Percentiles rank a stretch among this genome's conserved stretches.
These are phyloP conservation scores for Herpetomonas tarakana DNA, from an alignment of 208 protist species.

Conservation along the genomic window DNA sequence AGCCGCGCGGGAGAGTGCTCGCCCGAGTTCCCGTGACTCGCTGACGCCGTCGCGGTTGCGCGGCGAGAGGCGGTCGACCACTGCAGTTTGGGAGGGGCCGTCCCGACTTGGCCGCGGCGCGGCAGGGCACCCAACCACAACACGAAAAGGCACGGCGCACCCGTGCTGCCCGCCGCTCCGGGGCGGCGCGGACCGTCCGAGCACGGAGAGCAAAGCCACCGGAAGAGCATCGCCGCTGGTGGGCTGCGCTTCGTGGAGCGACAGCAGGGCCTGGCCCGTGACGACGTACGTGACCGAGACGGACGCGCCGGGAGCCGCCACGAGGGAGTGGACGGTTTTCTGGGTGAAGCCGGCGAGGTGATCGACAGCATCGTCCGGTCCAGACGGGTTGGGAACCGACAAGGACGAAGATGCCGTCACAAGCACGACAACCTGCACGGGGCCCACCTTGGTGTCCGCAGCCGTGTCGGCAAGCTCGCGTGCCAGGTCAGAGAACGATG, in stretches of 20 bases:
- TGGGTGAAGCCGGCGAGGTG: neutral
- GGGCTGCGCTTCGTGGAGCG: neutral
- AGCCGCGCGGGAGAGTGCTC: neutral
- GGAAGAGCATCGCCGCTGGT: neutral
- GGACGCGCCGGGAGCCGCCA: neutral
- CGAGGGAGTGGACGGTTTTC: neutral
- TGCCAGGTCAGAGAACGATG: neutral
- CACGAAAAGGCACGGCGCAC: neutral
- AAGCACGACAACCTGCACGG: neutral
- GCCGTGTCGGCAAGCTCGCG: neutral
- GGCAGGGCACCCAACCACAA: neutral
- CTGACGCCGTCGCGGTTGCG: neutral
- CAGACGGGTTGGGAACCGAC: neutral
- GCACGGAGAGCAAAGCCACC: neutral
- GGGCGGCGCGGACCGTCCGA: neutral
- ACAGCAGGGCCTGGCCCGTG: neutral
- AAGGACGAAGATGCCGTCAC: neutral
- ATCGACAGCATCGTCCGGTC: neutral
- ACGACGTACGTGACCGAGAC: neutral
- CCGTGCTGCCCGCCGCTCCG: neutral
- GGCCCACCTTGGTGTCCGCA: neutral
- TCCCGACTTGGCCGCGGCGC: too few relatives aligned
- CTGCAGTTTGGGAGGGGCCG: neutral
- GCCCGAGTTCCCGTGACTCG: neutral
- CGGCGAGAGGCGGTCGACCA: neutral